These are phyloP conservation scores for Saccharomyces jurei DNA, from an alignment of 805 yeast genomes.

Conservation along the genomic window DNA sequence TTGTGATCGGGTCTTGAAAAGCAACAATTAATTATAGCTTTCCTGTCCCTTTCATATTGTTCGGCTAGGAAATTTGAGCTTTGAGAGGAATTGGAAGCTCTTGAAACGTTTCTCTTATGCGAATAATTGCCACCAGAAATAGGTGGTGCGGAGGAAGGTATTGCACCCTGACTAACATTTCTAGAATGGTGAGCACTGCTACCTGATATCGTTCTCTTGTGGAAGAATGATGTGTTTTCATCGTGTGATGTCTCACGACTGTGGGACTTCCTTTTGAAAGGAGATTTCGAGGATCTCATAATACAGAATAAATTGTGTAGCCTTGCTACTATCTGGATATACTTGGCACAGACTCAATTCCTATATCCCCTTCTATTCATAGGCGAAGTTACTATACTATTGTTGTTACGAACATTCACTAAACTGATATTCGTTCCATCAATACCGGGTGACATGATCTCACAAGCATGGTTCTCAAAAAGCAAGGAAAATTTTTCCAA, in stretches of 20 bases:
- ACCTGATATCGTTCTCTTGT: constrained; percentile 17
- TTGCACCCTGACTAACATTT: constrained; percentile 13
- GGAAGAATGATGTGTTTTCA: constrained; percentile 12
- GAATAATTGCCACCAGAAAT: constrained; percentile 17
- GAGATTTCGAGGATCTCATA: constrained; percentile 31
- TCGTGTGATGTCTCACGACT: constrained; percentile 29
- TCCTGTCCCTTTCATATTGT: constrained; percentile 51
- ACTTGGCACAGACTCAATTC: background rate
- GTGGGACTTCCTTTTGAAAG: constrained; percentile 30
- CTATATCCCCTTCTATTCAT: background rate
- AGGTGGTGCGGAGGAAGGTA: constrained; percentile 15
- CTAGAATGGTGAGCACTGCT: constrained; percentile 10
- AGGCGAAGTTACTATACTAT: background rate
- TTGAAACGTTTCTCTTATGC: constrained; percentile 29
- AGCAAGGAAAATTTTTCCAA: background rate
- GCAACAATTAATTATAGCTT: constrained; percentile 40
- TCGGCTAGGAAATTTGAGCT: constrained; percentile 38
- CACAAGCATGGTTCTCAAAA: background rate
- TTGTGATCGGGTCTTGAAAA: constrained; percentile 39
- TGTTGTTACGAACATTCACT: background rate
- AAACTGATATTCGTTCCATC: background rate
- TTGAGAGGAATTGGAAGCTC: constrained; percentile 28
- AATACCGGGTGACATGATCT: background rate
- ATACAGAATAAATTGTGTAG: background rate
- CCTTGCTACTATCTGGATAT: background rate